Conservation (phyloP, 2,329 filamentous ascomycete species). For the Epichloe gansuensis region DNA sequence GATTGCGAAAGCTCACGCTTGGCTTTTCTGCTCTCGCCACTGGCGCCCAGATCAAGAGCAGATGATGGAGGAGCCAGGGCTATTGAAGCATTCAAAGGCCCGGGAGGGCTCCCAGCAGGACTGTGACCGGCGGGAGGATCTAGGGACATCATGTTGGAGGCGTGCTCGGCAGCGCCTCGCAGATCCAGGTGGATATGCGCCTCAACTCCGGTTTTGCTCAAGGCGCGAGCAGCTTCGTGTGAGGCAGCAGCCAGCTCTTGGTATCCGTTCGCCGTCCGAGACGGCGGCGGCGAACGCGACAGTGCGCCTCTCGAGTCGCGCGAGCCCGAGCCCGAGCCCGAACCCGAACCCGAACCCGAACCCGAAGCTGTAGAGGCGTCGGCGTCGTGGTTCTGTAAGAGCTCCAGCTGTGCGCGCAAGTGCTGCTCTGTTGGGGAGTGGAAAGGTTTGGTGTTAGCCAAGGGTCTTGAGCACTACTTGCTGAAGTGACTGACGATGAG, state of each 20-base stretch:
- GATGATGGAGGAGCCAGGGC: slow-evolving; percentile 20
- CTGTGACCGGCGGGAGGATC: slow-evolving; percentile 21
- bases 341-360: too few relatives aligned
- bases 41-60: slow-evolving; percentile 15
- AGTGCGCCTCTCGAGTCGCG: slow-evolving; percentile 19
- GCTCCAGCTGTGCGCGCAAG: slow-evolving; percentile 31
- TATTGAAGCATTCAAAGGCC: slow-evolving; percentile 16
- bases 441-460: slow-evolving; percentile 12
- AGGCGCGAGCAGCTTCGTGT: slow-evolving; percentile 22
- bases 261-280: slow-evolving; percentile 33
- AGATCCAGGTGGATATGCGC: slow-evolving; percentile 38
- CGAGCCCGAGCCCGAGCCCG: slow-evolving; percentile 2
- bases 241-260: slow-evolving; percentile 24
- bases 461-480: background rate
- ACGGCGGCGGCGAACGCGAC: slow-evolving; percentile 15
- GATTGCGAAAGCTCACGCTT: slow-evolving; percentile 90
- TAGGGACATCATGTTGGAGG: slow-evolving; percentile 27
- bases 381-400: slow-evolving; percentile 28
- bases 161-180: slow-evolving; percentile 20
- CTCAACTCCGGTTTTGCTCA: slow-evolving; percentile 28
- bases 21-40: slow-evolving; percentile 54
- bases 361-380: slow-evolving; percentile 19
- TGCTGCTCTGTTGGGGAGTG: slow-evolving; percentile 24
- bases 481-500: background rate
- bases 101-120: slow-evolving; percentile 16